These are phyloP conservation scores for Leishmania braziliensis DNA, from an alignment of 208 protist genomes.

Conservation along the genomic window DNA sequence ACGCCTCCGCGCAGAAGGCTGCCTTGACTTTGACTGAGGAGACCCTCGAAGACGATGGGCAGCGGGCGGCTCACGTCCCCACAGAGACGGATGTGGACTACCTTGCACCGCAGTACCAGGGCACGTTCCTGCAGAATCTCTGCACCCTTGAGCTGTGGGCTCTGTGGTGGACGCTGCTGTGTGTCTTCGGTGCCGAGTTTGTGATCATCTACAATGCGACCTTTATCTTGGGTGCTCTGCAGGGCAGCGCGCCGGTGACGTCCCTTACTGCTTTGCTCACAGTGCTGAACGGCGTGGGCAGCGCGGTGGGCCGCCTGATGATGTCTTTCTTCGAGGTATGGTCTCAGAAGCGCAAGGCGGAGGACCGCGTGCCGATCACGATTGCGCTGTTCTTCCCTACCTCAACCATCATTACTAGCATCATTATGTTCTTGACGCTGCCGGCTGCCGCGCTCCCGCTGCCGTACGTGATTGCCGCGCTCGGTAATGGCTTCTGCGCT, in stretches of 20 bases:
- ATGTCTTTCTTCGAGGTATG: slow-evolving; percentile 58
- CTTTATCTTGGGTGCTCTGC: slow-evolving; percentile 45
- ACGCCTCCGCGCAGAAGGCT: slow-evolving; percentile 4
- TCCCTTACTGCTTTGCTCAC: slow-evolving; percentile 47
- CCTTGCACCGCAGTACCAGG: slow-evolving; percentile 65
- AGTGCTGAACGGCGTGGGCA: slow-evolving; percentile 57
- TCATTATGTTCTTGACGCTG: slow-evolving; percentile 47
- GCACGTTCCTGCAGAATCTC: slow-evolving; percentile 43
- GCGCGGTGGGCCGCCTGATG: slow-evolving; percentile 43
- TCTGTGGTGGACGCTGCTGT: slow-evolving; percentile 48
- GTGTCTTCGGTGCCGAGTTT: slow-evolving; percentile 39
- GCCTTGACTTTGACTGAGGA: not conserved
- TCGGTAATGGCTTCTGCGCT: slow-evolving; percentile 64
- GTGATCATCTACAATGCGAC: slow-evolving; percentile 61
- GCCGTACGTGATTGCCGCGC: slow-evolving; percentile 50
- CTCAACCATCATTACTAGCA: slow-evolving; percentile 35
- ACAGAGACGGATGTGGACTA: slow-evolving; percentile 57
- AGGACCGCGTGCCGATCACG: slow-evolving; percentile 59
- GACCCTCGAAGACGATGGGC: not conserved
- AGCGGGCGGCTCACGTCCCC: not conserved
- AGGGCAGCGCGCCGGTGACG: slow-evolving; percentile 16
- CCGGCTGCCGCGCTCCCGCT: slow-evolving; percentile 42
- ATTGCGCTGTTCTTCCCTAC: slow-evolving; percentile 47
- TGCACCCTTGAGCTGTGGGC: slow-evolving; percentile 43
- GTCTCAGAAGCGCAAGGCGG: slow-evolving; percentile 42